Base-by-base conservation (phyloP, 1,284 basidiomycete genomes). In the Ustilago bromivora region DNA sequence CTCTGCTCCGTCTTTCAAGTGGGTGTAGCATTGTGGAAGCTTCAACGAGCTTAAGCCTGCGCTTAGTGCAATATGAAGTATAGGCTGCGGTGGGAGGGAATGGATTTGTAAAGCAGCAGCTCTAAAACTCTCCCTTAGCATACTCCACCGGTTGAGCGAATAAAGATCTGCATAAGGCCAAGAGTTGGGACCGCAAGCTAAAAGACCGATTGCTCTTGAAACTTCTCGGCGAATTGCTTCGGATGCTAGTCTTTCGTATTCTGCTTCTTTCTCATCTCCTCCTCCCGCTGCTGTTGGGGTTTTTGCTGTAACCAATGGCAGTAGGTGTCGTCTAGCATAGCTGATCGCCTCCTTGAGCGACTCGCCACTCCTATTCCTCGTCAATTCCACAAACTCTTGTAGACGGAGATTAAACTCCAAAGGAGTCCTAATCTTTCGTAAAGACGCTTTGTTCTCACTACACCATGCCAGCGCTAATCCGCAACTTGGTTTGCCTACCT, bases 381-480 rank as follows among this genome's bases (percentile, higher is more conserved):
- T 67, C 90, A 98, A 89, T 87, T 99, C 97, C 81, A 99, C 94
- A 85, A 93, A 98, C 87, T 98, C 95, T 87, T 99, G 97, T 53
- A 98, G 88, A 23, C 97, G 91, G 35, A 99, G 90, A 69, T 96
- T 93, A 86, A 98, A 98, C 88, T 99, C 97, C 52, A 99, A 90
- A 15, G 94, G 71, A 4, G 61, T 79, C 89, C 94, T 95, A 82
- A 92, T 91, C 88, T 98, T 98, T 68, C 94, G 91, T 64, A 99
- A 89, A 9, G 93, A 92, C 35, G 91, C 90, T 86, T 96, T 94
- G 88, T 99, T 98, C 89, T 99, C 97, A 68, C 91, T 94, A 82
- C 96, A 98, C 96, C 96, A 99, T 15, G 91, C 90, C 51, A 99
- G 88, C 6, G 96, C 96, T 86, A 95, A 93, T 1, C 92, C 88